Conservation (phyloP, 495 filamentous ascomycete species). For the Talaromyces ruber region DNA sequence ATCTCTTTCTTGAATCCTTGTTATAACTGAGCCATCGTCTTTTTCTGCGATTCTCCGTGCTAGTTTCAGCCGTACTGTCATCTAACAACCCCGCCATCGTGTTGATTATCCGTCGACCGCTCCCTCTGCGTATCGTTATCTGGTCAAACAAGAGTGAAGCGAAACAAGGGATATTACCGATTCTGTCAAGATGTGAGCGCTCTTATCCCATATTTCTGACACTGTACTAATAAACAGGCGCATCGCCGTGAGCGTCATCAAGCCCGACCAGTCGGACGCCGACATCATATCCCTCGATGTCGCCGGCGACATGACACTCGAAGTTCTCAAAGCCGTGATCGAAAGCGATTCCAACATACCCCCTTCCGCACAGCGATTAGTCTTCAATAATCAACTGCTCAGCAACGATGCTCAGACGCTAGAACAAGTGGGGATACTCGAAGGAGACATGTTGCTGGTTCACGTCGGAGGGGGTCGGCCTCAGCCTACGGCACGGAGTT, state of each 20-base stretch:
- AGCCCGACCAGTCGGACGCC: conserved; percentile 60
- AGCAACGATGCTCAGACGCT: conserved; percentile 69
- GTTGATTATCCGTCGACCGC: not conserved
- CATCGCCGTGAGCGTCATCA: conserved; percentile 79
- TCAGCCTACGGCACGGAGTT: conserved; percentile 27
- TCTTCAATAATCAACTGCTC: conserved; percentile 83
- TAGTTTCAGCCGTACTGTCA: not conserved
- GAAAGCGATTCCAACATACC: conserved; percentile 51
- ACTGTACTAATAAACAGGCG: conserved; percentile 39
- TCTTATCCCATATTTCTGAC: not conserved
- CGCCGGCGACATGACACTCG: conserved; percentile 72
- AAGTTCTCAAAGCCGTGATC: conserved; percentile 79
- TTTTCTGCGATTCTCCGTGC: not conserved
- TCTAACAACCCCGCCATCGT: not conserved
- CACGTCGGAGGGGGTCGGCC: conserved; percentile 46
- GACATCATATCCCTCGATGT: conserved; percentile 82
- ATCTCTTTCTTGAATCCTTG: not conserved
- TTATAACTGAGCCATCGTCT: not conserved
- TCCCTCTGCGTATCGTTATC: not conserved
- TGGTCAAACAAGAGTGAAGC: not conserved
- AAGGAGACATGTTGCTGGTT: conserved; percentile 89
- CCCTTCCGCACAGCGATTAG: conserved; percentile 47
- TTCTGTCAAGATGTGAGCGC: conserved; percentile 3
- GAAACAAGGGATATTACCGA: not conserved
- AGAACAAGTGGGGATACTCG: conserved; percentile 68